Evolutionary conservation across 2,329 filamentous ascomycete genomes (phyloP).

Genomic region (Cordyceps fumosorosea): DNA sequence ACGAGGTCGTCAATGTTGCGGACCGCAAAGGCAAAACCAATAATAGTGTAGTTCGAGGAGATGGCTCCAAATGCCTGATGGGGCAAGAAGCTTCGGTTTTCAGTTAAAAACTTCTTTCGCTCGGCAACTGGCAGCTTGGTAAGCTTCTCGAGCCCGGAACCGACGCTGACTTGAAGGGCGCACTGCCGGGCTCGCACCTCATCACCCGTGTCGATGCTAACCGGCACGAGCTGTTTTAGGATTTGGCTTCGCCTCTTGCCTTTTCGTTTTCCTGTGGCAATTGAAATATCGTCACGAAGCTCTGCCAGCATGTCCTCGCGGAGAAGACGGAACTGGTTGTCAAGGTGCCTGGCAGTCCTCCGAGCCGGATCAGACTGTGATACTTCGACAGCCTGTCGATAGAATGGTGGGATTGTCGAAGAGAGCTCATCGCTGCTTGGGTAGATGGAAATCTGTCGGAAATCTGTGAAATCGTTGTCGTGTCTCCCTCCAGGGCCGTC

Average conservation of each 20-base stretch:
- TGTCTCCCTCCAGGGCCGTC: conserved; percentile 54
- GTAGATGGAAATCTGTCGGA: conserved; percentile 53
- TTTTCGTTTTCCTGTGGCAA: conserved; percentile 40
- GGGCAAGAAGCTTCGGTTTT: conserved; percentile 45
- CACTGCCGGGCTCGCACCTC: conserved; percentile 24
- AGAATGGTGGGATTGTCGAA: conserved; percentile 47
- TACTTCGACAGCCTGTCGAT: conserved; percentile 45
- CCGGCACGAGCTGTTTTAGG: conserved; percentile 33
- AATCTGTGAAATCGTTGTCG: conserved; percentile 63
- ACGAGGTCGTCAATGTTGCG: conserved; percentile 42
- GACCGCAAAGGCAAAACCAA: conserved; percentile 55
- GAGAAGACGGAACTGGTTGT: conserved; percentile 66
- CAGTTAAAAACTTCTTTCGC: conserved; percentile 38
- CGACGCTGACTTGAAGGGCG: conserved; percentile 33
- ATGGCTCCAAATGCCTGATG: conserved; percentile 58
- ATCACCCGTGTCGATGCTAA: conserved; percentile 30
- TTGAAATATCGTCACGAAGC: conserved; percentile 54
- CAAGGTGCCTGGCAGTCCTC: conserved; percentile 47
- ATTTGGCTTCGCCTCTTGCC: conserved; percentile 29
- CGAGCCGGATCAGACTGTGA: conserved; percentile 26
- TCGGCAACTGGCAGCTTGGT: conserved; percentile 19
- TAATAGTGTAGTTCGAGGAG: conserved; percentile 40
- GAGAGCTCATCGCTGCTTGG: conserved; percentile 61
- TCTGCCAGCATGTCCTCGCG: conserved; percentile 66
- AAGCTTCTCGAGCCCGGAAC: conserved; percentile 41